Conservation (phyloP, 176 grass and related monocot genomes). For the Zea mays region Zm-B73-REFERENCE-NAM-5.0 NC_050101.1:129405501-129406000, state of each 20-base stretch:
- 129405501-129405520: neutral
- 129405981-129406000: conserved; percentile 55
- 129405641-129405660: neutral
- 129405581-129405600: neutral
- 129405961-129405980: conserved; percentile 94
- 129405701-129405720: neutral
- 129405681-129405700: neutral
- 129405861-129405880: conserved; percentile 26
- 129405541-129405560: neutral
- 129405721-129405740: neutral
- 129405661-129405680: neutral
- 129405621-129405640: neutral
- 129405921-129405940: conserved; percentile 58
- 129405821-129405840: neutral
- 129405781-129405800: neutral
- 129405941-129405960: conserved; percentile 66
- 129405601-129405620: conserved; percentile 5
- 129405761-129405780: neutral
- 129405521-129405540: neutral
- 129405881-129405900: neutral
- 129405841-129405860: conserved; percentile 13
- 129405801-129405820: neutral
- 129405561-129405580: neutral
- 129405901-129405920: neutral
- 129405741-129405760: conserved; percentile 5